phyloP scores from a whole-genome alignment of 805 yeast species.

The Monosporozyma aerobia region DNA sequence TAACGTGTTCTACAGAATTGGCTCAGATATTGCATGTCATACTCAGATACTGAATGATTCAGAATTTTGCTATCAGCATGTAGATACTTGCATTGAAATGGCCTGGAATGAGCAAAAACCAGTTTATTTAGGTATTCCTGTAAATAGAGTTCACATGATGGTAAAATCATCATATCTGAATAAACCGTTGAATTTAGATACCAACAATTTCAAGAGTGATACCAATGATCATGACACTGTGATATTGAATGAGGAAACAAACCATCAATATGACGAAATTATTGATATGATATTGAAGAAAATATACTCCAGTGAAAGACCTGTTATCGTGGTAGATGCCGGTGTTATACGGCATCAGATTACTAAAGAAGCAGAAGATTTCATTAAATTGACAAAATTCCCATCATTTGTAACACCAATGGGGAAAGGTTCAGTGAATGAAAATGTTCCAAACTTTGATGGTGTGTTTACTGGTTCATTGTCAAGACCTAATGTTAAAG shows the following conservation, averaged over 20 bases:
- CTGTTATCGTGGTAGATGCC: constrained; percentile 68
- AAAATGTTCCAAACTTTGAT: constrained; percentile 53
- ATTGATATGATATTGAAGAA: constrained; percentile 39
- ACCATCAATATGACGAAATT: constrained; percentile 37
- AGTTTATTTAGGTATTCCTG: constrained; percentile 68
- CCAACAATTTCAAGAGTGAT: background rate
- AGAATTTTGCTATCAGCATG: constrained; percentile 47
- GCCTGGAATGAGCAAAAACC: constrained; percentile 67
- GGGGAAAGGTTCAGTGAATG: constrained; percentile 73
- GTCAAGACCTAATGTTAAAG: constrained; percentile 57
- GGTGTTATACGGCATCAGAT: constrained; percentile 67
- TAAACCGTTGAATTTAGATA: constrained; percentile 46
- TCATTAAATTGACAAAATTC: constrained; percentile 55
- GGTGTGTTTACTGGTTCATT: constrained; percentile 74
- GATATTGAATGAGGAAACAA: constrained; percentile 31
- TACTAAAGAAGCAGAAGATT: constrained; percentile 41
- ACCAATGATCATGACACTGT: constrained; percentile 37
- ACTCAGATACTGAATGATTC: constrained; percentile 49
- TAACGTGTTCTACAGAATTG: constrained; percentile 61
- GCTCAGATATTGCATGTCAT: constrained; percentile 51
- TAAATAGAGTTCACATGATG: constrained; percentile 54
- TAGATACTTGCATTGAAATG: constrained; percentile 57
- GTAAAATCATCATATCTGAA: constrained; percentile 44
- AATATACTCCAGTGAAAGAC: constrained; percentile 46
- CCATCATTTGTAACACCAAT: constrained; percentile 76